A percentile compares a stretch with the other conserved stretches of the same genome.
These are phyloP conservation scores for Botryotinia narcissicola DNA, from an alignment of 2,329 filamentous ascomycete species.

Conservation along the genomic window DNA sequence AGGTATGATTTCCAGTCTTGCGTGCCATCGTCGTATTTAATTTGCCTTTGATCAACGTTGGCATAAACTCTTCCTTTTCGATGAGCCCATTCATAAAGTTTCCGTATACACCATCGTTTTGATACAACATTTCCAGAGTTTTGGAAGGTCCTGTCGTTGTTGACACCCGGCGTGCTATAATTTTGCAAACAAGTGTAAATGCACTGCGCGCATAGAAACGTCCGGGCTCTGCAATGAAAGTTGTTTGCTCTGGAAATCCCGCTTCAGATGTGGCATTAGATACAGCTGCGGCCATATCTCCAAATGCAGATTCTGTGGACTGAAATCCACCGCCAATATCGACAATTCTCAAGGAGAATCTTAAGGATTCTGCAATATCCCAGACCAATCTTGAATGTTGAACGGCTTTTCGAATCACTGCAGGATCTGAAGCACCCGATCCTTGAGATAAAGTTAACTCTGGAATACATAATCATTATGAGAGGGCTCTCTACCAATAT, in stretches of 20 bases:
- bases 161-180: constrained; percentile 2
- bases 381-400: background rate
- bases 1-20: background rate
- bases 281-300: background rate
- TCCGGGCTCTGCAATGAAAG: background rate
- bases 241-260: background rate
- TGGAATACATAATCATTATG: no score
- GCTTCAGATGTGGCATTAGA: background rate
- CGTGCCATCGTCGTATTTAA: background rate
- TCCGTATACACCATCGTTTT: constrained; percentile 5
- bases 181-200: constrained; percentile 1
- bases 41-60: background rate
- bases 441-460: background rate
- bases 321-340: constrained; percentile 7
- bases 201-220: background rate
- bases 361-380: background rate
- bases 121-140: background rate
- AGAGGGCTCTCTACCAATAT: background rate
- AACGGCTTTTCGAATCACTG: background rate
- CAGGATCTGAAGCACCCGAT: background rate
- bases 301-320: background rate
- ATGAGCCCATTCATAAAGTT: constrained; percentile 2
- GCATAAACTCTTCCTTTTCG: background rate
- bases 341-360: background rate
- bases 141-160: background rate